Base-by-base conservation (phyloP, 2,329 filamentous ascomycete species). In the Pseudogymnoascus pannorum region DNA sequence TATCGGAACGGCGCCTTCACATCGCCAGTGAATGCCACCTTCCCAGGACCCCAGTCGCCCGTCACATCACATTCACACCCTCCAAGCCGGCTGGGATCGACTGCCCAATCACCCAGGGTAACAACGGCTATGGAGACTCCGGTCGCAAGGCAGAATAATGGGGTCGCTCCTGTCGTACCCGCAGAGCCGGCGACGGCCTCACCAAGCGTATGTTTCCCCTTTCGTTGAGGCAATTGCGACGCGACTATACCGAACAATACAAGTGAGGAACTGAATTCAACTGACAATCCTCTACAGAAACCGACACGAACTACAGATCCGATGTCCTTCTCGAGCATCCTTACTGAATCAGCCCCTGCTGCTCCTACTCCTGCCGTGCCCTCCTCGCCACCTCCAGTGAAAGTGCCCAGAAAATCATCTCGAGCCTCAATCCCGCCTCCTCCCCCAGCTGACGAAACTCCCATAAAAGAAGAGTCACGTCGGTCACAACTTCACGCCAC, bases 281-380 rank as follows among this genome's bases (percentile, higher is more conserved):
- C 44, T 54, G 26, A 54, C 44, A 54, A 54, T 9, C 9, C 12
- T 24, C 57, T 66, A 35, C 73, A 92, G 83, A 88, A 88, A 58
- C 84, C 88, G 1, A 86, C 84, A 67, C 86, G 92, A 72, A 81
- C 87, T 40, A 87, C 88, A 62, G 89, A 96, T 72, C 89, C 92
- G 60, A 97, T 97, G 92, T 94, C 92, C 4, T 94, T 97, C 71
- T 94, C 91, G 66, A 97, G 92, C 72, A 95, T 97, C 63, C 86
- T 97, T 44, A 93, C 91, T 3, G 92, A 85, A 67, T 82, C 89
- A 61, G 87, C 91, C 61, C 86, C 88, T 84, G 38, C 77, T 80
- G 79, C 81, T 6, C 44, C 44, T 29, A 54, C 24, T 12, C 44
- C 44, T 16, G 7, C 44, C 8, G 81, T 77, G 66, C 72, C 76